Conservation (phyloP, 345 rosid genomes). For the Pelargonium nanum region DNA sequence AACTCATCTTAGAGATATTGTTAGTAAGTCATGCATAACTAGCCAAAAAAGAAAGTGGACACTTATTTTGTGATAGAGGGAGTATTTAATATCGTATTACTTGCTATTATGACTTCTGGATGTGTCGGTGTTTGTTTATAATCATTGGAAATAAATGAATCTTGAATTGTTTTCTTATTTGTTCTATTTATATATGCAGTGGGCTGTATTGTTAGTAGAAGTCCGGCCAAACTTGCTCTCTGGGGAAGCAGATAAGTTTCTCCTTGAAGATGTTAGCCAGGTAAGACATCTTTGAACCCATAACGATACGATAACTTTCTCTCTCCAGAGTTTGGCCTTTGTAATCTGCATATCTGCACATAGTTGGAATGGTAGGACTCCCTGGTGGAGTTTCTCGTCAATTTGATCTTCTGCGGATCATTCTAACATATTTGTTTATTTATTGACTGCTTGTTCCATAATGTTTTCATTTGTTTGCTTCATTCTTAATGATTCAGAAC, state of each 20-base stretch:
- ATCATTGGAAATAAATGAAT: not conserved
- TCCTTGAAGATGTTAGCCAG: slow-evolving; percentile 48
- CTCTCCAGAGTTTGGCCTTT: not conserved
- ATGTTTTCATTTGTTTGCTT: too few species aligned
- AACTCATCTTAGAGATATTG: too few species aligned
- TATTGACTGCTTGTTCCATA: too few species aligned
- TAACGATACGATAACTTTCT: not conserved
- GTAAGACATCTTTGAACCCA: slow-evolving; percentile 18
- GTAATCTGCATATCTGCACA: not conserved
- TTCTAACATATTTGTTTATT: too few species aligned
- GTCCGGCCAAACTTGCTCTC: slow-evolving; percentile 74
- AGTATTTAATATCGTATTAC: not conserved
- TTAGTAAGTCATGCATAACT: too few species aligned
- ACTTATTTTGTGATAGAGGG: too few species aligned
- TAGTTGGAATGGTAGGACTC: too few species aligned
- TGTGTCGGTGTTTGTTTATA: not conserved
- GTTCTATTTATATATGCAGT: slow-evolving; percentile 28
- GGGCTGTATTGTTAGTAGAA: slow-evolving; percentile 62
- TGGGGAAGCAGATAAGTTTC: slow-evolving; percentile 74
- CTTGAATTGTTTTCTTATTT: not conserved
- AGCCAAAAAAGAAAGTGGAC: too few species aligned
- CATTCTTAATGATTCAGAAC: not conserved
- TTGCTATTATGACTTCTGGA: not conserved
- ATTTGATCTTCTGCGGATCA: too few species aligned
- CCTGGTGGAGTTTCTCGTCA: too few species aligned